Evolutionary conservation across 1,139 yeast species (phyloP).

Genomic region (Meyerozyma sp.): DNA sequence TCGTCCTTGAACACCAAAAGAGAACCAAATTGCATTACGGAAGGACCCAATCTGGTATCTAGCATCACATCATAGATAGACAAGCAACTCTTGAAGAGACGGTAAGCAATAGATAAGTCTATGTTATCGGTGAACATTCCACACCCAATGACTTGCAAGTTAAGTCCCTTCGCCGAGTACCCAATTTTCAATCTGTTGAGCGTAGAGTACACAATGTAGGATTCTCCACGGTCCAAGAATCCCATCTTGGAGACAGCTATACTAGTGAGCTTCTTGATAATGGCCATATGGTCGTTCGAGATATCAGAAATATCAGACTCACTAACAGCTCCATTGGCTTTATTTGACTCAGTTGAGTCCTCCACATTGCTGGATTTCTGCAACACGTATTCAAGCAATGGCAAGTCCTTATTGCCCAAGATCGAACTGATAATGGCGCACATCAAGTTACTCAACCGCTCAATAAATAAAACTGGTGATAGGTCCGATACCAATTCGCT

Average conservation of each 20-base stretch:
- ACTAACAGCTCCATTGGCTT: conserved; percentile 5
- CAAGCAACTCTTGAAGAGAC: conserved; percentile 33
- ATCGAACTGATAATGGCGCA: conserved; percentile 26
- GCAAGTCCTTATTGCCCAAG: conserved; percentile 17
- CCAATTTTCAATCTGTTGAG: conserved; percentile 35
- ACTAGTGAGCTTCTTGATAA: conserved; percentile 26
- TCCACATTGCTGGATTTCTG: conserved; percentile 18
- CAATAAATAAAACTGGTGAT: conserved; percentile 41
- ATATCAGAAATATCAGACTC: conserved; percentile 16
- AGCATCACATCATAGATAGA: conserved; percentile 39
- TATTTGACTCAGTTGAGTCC: conserved; percentile 5
- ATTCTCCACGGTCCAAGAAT: conserved; percentile 40
- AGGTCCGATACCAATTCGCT: conserved; percentile 27
- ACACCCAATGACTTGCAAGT: conserved; percentile 38
- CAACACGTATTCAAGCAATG: conserved; percentile 29
- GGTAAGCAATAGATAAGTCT: conserved; percentile 26
- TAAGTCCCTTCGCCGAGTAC: conserved; percentile 34
- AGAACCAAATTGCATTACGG: conserved; percentile 51
- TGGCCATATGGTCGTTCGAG: conserved; percentile 20
- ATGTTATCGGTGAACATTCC: conserved; percentile 39
- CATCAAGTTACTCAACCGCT: conserved; percentile 39
- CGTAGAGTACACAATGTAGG: conserved; percentile 40
- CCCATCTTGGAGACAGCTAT: conserved; percentile 37
- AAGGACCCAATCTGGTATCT: conserved; percentile 41
- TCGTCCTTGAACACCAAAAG: conserved; percentile 45